These are phyloP conservation scores for Nannizzia gypsea DNA, from an alignment of 2,329 filamentous ascomycete species.

Conservation along the genomic window DNA sequence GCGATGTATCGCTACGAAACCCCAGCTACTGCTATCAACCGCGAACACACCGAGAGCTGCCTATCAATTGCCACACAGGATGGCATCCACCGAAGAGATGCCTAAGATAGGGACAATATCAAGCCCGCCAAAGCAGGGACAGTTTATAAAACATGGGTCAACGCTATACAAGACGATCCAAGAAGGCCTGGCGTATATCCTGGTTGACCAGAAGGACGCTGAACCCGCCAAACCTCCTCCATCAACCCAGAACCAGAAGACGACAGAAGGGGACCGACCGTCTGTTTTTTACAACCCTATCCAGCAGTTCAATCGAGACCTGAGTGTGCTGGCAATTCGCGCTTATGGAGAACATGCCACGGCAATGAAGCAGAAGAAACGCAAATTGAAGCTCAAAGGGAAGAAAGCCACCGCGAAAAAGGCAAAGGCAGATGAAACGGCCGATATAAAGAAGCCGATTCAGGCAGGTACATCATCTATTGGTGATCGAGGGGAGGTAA, in stretches of 20 bases:
- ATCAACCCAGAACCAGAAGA: constrained; percentile 36
- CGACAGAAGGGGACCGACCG: constrained; percentile 50
- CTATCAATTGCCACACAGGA: constrained; percentile 4
- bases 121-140: constrained; percentile 11
- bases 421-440: neutral
- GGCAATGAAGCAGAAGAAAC: constrained; percentile 43
- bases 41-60: neutral
- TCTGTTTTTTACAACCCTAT: constrained; percentile 97
- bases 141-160: constrained; percentile 35
- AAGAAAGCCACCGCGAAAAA: constrained; percentile 21
- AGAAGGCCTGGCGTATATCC: constrained; percentile 57
- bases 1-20: neutral
- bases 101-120: constrained; percentile 17
- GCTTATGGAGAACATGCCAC: constrained; percentile 63
- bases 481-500: constrained; percentile 9
- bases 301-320: constrained; percentile 94
- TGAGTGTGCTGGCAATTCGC: constrained; percentile 85
- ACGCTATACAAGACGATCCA: constrained; percentile 50
- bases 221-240: constrained; percentile 28
- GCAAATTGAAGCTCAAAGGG: constrained; percentile 26
- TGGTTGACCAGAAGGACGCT: constrained; percentile 31
- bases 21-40: neutral
- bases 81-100: constrained; percentile 7
- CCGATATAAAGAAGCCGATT: neutral
- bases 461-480: neutral